Evolutionary conservation across 2,329 filamentous ascomycete genomes (phyloP).

Genomic region (Lithohypha guttulata): DNA sequence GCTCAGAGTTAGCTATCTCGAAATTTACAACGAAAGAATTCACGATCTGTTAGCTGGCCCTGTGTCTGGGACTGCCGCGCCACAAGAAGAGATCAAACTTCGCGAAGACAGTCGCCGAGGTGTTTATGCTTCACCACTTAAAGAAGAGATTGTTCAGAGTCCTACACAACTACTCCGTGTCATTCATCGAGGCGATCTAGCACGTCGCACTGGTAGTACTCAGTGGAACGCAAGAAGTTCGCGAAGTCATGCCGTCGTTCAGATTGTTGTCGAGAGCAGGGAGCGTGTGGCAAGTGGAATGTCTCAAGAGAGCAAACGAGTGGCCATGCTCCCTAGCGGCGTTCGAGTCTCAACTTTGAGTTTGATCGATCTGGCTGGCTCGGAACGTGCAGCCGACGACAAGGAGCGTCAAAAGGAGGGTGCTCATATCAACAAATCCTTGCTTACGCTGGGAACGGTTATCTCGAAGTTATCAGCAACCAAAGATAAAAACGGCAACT

Average conservation of each 20-base stretch:
- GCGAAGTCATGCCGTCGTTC: constrained; percentile 93
- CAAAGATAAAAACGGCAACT: constrained; percentile 69
- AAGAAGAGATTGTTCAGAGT: constrained; percentile 97
- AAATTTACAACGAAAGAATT: constrained; percentile 98
- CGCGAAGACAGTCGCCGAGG: constrained; percentile 93
- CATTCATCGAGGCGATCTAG: constrained; percentile 87
- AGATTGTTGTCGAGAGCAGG: constrained; percentile 95
- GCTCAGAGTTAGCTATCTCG: constrained; percentile 89
- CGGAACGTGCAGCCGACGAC: constrained; percentile 86
- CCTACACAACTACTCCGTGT: constrained; percentile 90
- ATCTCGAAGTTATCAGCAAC: constrained; percentile 84
- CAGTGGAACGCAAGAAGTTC: constrained; percentile 96
- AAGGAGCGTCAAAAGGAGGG: constrained; percentile 92
- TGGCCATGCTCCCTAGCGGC: constrained; percentile 66
- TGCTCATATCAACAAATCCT: constrained; percentile 95
- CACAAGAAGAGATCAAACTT: constrained; percentile 90
- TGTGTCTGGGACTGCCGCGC: constrained; percentile 41
- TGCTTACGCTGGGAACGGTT: constrained; percentile 89
- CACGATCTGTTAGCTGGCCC: constrained; percentile 81
- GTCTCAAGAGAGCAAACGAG: constrained; percentile 49
- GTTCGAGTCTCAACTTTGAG: constrained; percentile 92
- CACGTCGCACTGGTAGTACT: constrained; percentile 80
- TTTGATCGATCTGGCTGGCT: constrained; percentile 90
- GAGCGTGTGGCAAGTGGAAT: constrained; percentile 56
- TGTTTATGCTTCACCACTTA: constrained; percentile 89